These are phyloP conservation scores for Chenopodium album DNA, from an alignment of 148 eudicot species.

Conservation along the genomic window DNA sequence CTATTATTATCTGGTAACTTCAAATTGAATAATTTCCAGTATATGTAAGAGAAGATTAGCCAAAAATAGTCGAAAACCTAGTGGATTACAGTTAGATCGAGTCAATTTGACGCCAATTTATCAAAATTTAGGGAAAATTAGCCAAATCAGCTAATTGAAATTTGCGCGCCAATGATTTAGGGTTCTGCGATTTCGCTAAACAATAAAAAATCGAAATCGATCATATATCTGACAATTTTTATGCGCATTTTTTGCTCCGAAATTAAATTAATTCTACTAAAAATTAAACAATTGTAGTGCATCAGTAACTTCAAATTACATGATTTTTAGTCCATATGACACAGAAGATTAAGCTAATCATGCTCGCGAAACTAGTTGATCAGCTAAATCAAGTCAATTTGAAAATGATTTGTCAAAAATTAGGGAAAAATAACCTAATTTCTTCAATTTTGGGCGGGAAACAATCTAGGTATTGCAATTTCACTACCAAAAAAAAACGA, in stretches of 20 bases:
- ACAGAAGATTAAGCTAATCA: neutral
- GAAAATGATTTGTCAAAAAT: neutral
- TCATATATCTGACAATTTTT: neutral
- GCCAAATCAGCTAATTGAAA: neutral
- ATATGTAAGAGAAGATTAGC: neutral
- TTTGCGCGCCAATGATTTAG: neutral
- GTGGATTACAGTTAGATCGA: neutral
- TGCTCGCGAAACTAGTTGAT: neutral
- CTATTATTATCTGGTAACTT: neutral
- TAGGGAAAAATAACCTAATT: neutral
- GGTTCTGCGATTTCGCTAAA: neutral
- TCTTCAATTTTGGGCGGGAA: neutral
- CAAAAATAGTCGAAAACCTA: neutral
- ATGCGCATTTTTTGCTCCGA: neutral
- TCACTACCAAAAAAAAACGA: neutral
- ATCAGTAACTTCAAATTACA: neutral
- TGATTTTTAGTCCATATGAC: neutral
- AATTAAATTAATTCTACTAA: neutral
- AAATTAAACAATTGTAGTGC: neutral
- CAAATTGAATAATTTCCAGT: neutral
- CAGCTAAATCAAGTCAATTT: constrained; percentile 5
- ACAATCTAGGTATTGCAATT: neutral
- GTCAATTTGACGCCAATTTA: neutral
- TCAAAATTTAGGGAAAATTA: neutral
- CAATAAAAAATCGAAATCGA: neutral